A percentile compares a stretch with the other conserved stretches of the same genome.
These are phyloP conservation scores for Cenchrus fungigraminus DNA, from an alignment of 176 grass and related monocot genomes.

Conservation along the genomic window DNA sequence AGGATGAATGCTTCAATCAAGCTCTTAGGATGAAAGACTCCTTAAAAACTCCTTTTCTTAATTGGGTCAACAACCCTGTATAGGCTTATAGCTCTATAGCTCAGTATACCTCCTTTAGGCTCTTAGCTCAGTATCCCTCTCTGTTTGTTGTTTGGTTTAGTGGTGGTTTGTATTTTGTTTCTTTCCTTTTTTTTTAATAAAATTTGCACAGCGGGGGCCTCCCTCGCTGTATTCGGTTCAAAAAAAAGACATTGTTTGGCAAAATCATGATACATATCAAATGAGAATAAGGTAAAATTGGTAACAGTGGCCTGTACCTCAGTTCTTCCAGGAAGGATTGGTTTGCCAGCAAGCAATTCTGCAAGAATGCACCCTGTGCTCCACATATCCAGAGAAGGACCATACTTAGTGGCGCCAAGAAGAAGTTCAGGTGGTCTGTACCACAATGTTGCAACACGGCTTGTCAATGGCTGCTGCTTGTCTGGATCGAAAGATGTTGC, in stretches of 20 bases:
- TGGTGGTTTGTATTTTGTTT: too few relatives aligned
- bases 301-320: slow-evolving; percentile 55
- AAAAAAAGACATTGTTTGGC: slow-evolving; percentile 6
- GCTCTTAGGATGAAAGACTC: too few relatives aligned
- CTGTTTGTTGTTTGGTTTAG: too few relatives aligned
- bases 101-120: too few relatives aligned
- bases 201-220: too few relatives aligned
- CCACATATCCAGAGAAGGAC: slow-evolving; percentile 88
- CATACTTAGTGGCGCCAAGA: slow-evolving; percentile 77
- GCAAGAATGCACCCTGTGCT: slow-evolving; percentile 86
- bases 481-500: slow-evolving; percentile 69
- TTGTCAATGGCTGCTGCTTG: slow-evolving; percentile 68
- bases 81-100: too few relatives aligned
- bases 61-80: too few relatives aligned
- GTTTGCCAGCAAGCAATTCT: slow-evolving; percentile 78
- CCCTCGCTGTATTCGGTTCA: too few relatives aligned
- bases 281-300: slow-evolving; percentile 1
- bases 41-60: too few relatives aligned
- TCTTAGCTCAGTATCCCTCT: too few relatives aligned
- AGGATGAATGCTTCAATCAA: too few relatives aligned
- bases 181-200: too few relatives aligned
- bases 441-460: slow-evolving; percentile 89
- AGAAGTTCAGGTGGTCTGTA: slow-evolving; percentile 91
- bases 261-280: slow-evolving; percentile 10
- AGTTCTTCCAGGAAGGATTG: slow-evolving; percentile 84